phyloP scores from a whole-genome alignment of 2,329 filamentous ascomycete species.

The Penicillium sp. region DNA sequence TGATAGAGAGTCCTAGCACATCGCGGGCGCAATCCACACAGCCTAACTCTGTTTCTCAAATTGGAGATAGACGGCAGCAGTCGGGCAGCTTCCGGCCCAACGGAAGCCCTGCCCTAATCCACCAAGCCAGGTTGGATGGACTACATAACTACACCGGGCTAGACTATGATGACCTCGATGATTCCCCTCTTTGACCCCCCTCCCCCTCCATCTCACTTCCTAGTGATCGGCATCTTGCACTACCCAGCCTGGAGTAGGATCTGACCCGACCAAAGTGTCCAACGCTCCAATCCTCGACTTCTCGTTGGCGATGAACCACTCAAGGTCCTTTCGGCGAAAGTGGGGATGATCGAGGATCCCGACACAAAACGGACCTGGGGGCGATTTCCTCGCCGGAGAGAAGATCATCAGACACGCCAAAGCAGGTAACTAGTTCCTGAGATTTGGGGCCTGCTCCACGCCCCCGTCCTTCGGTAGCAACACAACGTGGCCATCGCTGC shows the following conservation, averaged over 20 bases:
- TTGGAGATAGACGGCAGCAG: constrained; percentile 1
- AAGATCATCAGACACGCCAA: no score
- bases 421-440: no score
- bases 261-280: constrained; percentile 4
- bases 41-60: constrained; percentile 1
- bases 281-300: constrained; percentile 8
- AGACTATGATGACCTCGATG: no score
- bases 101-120: constrained; percentile 2
- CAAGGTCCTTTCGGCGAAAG: neutral
- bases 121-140: no score
- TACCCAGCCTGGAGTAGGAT: constrained; percentile 6
- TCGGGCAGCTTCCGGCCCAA: constrained; percentile 2
- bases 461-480: no score
- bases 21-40: no score
- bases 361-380: neutral
- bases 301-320: constrained; percentile 12
- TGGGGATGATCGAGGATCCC: constrained; percentile 5
- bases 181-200: constrained; percentile 4
- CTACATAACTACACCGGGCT: no score
- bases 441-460: neutral
- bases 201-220: neutral
- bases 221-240: constrained; percentile 8
- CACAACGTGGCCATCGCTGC: constrained; percentile 19
- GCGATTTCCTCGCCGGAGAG: constrained; percentile 3
- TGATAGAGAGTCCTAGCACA: no score